Evolutionary conservation across 371 early-diverging fungal genomes (phyloP).

Genomic region (Rhizomucor pusillus): DNA sequence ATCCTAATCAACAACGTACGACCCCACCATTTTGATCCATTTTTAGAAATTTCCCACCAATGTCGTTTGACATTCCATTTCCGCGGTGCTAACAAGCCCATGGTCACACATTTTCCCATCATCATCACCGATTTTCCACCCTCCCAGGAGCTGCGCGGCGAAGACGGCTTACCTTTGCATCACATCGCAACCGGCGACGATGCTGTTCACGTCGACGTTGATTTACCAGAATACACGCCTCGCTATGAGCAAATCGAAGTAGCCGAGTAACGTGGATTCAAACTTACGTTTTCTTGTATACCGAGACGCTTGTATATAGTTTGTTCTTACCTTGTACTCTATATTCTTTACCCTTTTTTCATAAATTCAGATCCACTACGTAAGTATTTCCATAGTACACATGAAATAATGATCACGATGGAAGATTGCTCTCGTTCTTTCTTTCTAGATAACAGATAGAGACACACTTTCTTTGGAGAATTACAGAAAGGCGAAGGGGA

Average conservation of each 20-base stretch:
- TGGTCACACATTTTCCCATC: constrained; percentile 36
- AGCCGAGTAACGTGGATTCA: neutral
- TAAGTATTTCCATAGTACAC: too few species aligned
- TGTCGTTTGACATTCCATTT: constrained; percentile 20
- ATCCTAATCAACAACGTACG: constrained; percentile 22
- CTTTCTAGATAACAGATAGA: too few species aligned
- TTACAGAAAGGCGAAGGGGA: too few species aligned
- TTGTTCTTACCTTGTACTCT: too few species aligned
- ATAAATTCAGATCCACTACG: too few species aligned
- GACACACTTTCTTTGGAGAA: too few species aligned
- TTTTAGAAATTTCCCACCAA: constrained; percentile 40
- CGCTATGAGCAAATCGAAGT: constrained; percentile 18
- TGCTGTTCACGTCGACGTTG: constrained; percentile 39
- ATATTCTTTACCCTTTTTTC: too few species aligned
- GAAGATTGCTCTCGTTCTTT: too few species aligned
- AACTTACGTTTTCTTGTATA: too few species aligned
- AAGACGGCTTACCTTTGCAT: neutral
- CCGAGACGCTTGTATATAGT: too few species aligned
- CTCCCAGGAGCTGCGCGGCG: neutral
- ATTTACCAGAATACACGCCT: constrained; percentile 49
- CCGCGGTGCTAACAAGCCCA: constrained; percentile 14
- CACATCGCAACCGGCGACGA: constrained; percentile 27
- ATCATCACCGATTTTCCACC: constrained; percentile 44
- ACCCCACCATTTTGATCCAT: constrained; percentile 39
- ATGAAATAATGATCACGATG: too few species aligned